phyloP scores from a whole-genome alignment of 768 basidiomycete species.

The Suillus americanus region DNA sequence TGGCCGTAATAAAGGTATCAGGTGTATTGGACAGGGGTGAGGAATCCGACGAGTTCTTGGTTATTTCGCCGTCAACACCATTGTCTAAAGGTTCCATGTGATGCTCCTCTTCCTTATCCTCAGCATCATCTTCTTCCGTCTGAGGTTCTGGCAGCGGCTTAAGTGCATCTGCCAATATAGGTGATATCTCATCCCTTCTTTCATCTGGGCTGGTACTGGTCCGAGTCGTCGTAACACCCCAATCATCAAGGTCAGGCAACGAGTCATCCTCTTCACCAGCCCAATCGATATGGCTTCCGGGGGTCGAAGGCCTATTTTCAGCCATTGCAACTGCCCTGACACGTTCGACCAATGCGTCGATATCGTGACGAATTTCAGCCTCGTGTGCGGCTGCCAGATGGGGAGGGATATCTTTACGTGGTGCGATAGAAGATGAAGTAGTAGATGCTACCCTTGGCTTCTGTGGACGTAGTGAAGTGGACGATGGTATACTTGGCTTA shows the following conservation, averaged over 20 bases:
- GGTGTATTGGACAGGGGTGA: slow-evolving; percentile 10
- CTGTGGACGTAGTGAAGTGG: slow-evolving; percentile 32
- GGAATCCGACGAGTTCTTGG: slow-evolving; percentile 8
- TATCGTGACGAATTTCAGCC: slow-evolving; percentile 56
- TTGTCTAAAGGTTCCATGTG: slow-evolving; percentile 22
- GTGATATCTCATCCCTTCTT: slow-evolving; percentile 53
- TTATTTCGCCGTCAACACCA: slow-evolving; percentile 7
- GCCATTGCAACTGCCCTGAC: slow-evolving; percentile 75
- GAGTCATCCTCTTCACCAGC: slow-evolving; percentile 82
- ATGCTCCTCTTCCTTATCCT: slow-evolving; percentile 16
- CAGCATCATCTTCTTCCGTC: slow-evolving; percentile 22
- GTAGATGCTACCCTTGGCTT: slow-evolving; percentile 28
- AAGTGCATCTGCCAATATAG: slow-evolving; percentile 64
- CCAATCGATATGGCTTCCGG: slow-evolving; percentile 86
- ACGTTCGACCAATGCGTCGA: slow-evolving; percentile 77
- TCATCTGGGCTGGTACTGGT: slow-evolving; percentile 24
- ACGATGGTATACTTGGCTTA: slow-evolving; percentile 20
- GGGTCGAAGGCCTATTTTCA: slow-evolving; percentile 62
- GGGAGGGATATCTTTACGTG: slow-evolving; percentile 58
- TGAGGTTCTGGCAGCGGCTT: slow-evolving; percentile 55
- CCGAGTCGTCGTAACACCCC: slow-evolving; percentile 59
- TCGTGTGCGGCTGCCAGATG: slow-evolving; percentile 43
- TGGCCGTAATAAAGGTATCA: slow-evolving; percentile 4
- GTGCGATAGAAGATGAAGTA: slow-evolving; percentile 25
- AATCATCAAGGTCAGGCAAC: slow-evolving; percentile 82